Evolutionary conservation across 2,329 filamentous ascomycete genomes (phyloP), one percentile per base, ranked within the genome.

Genomic region (Fusarium pseudocircinatum): DNA sequence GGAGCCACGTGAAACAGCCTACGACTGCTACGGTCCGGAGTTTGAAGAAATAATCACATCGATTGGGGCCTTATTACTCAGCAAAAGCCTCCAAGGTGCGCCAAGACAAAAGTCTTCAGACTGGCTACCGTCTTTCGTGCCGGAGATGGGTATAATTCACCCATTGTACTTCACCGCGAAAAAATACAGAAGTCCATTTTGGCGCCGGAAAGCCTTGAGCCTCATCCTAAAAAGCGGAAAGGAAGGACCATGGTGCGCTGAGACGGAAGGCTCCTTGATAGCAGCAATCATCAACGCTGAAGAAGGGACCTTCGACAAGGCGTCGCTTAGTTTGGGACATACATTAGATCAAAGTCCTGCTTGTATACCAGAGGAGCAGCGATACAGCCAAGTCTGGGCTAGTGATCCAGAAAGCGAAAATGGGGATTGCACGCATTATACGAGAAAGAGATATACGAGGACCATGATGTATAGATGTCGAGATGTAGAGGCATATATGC

Each of bases 141-240:
- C 72, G 0, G 74, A 76, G 24, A 76, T 76, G 71, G 69, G 71
- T 0, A 67, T 75, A 3, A 75, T 76, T 0, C 72, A 76, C 2
- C 72, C 74, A 0, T 16, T 76, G 2, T 75, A 75, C 8, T 62
- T 67, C 13, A 36, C 66, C 1, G 74, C 69, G 0, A 44, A 70
- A 7, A 76, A 67, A 63, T 76, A 76, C 9, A 67, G 74, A 14
- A 60, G 73, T 5, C 10, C 49, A 0, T 43, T 46, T 8, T 76
- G 74, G 74, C 74, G 74, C 0, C 72, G 72, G 1, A 75, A 30
- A 24, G 74, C 74, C 0, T 42, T 76, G 0, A 13, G 15, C 15
- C 52, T 76, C 9, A 39, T 76, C 0, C 20, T 47, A 0, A 57
- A 63, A 2, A 67, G 66, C 1, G 74, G 74, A 1, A 76, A 52